Evolutionary conservation across 2,329 filamentous ascomycete species (phyloP).

Genomic region (Stachybotrys chlorohalonatus): DNA sequence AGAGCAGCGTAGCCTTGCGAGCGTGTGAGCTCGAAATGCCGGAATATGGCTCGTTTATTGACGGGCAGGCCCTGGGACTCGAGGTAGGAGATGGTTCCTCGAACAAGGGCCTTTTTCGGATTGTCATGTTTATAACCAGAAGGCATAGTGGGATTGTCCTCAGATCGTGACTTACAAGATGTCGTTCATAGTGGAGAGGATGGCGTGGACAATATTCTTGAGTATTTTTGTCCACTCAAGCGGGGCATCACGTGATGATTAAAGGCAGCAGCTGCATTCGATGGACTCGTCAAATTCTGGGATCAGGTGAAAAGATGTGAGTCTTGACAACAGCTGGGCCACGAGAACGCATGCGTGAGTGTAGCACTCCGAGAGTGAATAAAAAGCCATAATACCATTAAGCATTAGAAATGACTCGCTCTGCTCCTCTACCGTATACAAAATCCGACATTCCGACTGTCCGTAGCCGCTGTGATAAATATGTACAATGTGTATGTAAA

Average conservation of each 20-base stretch:
- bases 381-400: background rate
- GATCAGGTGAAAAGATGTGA: background rate
- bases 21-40: conserved; percentile 27
- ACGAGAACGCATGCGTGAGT: no score
- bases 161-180: background rate
- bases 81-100: conserved; percentile 29
- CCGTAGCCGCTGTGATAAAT: background rate
- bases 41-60: conserved; percentile 30
- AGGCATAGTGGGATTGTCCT: conserved; percentile 9
- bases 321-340: no score
- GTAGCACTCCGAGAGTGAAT: no score
- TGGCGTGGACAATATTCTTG: background rate
- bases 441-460: background rate
- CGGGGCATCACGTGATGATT: no score
- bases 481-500: background rate
- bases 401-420: background rate
- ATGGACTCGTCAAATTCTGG: no score
- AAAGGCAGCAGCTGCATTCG: no score
- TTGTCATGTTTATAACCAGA: conserved; percentile 25
- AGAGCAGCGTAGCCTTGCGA: conserved; percentile 28
- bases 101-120: conserved; percentile 14
- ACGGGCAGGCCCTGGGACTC: conserved; percentile 27
- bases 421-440: background rate
- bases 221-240: no score
- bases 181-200: background rate